Evolutionary conservation across 2,329 filamentous ascomycete genomes (phyloP).

Genomic region (Aureobasidium musti): DNA sequence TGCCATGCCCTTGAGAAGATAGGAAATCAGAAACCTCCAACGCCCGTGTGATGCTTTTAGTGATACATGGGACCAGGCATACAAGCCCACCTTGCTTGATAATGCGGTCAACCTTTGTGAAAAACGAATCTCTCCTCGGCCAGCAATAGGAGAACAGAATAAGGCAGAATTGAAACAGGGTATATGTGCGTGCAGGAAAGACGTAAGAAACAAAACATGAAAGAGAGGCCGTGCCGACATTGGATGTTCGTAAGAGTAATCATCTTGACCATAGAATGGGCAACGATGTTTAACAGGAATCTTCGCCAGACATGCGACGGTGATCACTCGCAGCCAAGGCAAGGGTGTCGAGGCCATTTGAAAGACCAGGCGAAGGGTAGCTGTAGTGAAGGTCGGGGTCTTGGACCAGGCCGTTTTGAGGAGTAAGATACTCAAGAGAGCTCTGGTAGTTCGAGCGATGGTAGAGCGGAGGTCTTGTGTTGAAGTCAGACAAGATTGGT

Average conservation of each 20-base stretch:
- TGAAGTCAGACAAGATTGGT: slow-evolving; percentile 39
- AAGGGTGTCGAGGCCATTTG: slow-evolving; percentile 44
- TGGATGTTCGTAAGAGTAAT: slow-evolving; percentile 2
- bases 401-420: slow-evolving; percentile 35
- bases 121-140: not conserved
- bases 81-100: not conserved
- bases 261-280: not conserved
- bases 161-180: slow-evolving; percentile 25
- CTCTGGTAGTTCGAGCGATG: slow-evolving; percentile 40
- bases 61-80: slow-evolving; percentile 14
- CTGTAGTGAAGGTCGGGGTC: slow-evolving; percentile 40
- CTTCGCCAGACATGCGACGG: slow-evolving; percentile 39
- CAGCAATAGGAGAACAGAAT: not conserved
- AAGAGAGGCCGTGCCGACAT: slow-evolving; percentile 24
- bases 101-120: slow-evolving; percentile 3
- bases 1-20: not conserved
- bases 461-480: slow-evolving; percentile 39
- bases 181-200: slow-evolving; percentile 30
- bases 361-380: slow-evolving; percentile 44
- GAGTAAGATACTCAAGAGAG: slow-evolving; percentile 41
- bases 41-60: slow-evolving; percentile 17
- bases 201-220: slow-evolving; percentile 13
- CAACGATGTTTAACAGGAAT: slow-evolving; percentile 30
- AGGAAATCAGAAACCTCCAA: slow-evolving; percentile 3
- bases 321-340: slow-evolving; percentile 43